Evolutionary conservation across 1,139 yeast species (phyloP).

Genomic region (Nakaseomyces uthaithaninus): DNA sequence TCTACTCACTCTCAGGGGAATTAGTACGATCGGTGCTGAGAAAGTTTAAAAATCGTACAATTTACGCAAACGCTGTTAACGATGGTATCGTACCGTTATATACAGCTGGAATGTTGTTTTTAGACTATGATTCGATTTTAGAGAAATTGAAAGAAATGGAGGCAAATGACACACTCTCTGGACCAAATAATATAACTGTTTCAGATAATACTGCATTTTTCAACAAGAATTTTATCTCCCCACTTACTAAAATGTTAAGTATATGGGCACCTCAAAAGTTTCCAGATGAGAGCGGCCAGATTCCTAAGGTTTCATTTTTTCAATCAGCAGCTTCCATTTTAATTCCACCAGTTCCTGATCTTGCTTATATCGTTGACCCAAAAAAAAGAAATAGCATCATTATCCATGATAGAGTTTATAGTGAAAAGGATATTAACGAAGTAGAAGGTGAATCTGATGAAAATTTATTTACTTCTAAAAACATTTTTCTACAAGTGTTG

Average conservation of each 20-base stretch:
- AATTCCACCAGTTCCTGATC: slow-evolving; percentile 80
- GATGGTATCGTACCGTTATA: slow-evolving; percentile 93
- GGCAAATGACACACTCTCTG: slow-evolving; percentile 8
- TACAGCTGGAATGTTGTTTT: slow-evolving; percentile 70
- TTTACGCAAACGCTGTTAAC: slow-evolving; percentile 36
- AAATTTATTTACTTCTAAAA: slow-evolving; percentile 16
- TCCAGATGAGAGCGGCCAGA: slow-evolving; percentile 20
- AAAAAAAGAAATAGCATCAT: slow-evolving; percentile 43
- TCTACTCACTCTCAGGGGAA: slow-evolving; percentile 70
- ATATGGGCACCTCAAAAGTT: slow-evolving; percentile 29
- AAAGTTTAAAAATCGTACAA: slow-evolving; percentile 50
- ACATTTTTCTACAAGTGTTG: slow-evolving; percentile 22
- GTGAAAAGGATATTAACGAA: slow-evolving; percentile 56
- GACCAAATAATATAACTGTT: slow-evolving; percentile 17
- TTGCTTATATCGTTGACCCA: slow-evolving; percentile 60
- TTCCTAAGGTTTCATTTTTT: slow-evolving; percentile 70
- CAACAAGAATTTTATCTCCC: slow-evolving; percentile 23
- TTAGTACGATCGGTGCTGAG: slow-evolving; percentile 63
- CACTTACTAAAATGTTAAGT: slow-evolving; percentile 28
- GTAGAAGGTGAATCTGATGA: slow-evolving; percentile 13
- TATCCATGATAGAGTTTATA: slow-evolving; percentile 75
- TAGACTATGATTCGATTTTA: slow-evolving; percentile 52
- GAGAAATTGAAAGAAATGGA: slow-evolving; percentile 21
- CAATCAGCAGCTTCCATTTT: slow-evolving; percentile 74
- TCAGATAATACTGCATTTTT: slow-evolving; percentile 21